Percentiles rank a stretch among this genome's conserved stretches.
These are phyloP conservation scores for Pyrenophora graminea DNA, from an alignment of 2,329 filamentous ascomycete species.

Conservation along the genomic window DNA sequence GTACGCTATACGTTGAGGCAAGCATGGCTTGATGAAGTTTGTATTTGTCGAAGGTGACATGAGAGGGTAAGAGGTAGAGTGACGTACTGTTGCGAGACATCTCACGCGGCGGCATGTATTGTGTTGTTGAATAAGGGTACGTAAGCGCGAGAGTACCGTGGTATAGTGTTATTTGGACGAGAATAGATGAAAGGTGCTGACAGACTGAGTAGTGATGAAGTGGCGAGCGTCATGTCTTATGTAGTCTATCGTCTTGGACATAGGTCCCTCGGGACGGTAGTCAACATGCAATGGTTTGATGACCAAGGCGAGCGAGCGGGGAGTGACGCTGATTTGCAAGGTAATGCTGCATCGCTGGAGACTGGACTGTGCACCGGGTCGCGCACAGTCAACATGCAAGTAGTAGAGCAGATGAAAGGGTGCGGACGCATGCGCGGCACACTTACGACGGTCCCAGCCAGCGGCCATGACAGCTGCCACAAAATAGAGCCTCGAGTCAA, in stretches of 20 bases:
- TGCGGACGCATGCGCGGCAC: constrained; percentile 9
- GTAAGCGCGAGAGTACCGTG: not conserved
- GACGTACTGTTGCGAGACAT: constrained; percentile 16
- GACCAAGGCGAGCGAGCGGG: constrained; percentile 6
- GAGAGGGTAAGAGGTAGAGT: not conserved
- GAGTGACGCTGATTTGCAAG: constrained; percentile 10
- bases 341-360: constrained; percentile 4
- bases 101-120: not conserved
- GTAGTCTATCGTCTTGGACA: not conserved
- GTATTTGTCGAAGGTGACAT: not conserved
- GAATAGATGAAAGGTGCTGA: not conserved
- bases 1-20: not conserved
- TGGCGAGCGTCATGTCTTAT: not conserved
- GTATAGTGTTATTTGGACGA: not conserved
- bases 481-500: constrained; percentile 9
- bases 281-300: not conserved
- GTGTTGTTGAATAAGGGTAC: not conserved
- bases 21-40: not conserved
- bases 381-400: constrained; percentile 1
- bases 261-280: not conserved
- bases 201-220: not conserved
- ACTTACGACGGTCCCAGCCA: constrained; percentile 6
- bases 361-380: constrained; percentile 1
- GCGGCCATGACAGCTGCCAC: not conserved
- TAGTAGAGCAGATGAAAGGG: constrained; percentile 4